Conservation (phyloP, 257 asterid species). For the Buddleja alternifolia region DNA sequence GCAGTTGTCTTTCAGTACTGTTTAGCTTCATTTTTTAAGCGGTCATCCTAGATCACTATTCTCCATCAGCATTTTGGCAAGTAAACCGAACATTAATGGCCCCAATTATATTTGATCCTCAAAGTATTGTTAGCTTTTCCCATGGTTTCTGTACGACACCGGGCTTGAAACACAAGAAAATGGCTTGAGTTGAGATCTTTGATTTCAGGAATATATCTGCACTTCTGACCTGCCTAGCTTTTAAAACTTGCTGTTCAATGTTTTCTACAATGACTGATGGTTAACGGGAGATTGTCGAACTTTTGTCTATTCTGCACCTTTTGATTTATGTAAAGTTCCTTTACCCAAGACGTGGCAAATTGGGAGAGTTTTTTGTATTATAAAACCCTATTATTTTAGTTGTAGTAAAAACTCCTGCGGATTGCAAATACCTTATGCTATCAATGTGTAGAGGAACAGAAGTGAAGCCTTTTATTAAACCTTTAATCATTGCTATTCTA, state of each 20-base stretch:
- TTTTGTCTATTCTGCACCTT: not conserved
- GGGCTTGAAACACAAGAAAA: not conserved
- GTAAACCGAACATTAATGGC: not conserved
- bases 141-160: not conserved
- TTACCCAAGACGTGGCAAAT: not conserved
- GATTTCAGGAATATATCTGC: slow-evolving; percentile 12
- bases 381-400: slow-evolving; percentile 12
- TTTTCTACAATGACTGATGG: slow-evolving; percentile 12
- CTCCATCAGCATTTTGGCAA: not conserved
- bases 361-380: not conserved
- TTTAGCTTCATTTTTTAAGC: slow-evolving; percentile 3
- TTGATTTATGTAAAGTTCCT: slow-evolving; percentile 13
- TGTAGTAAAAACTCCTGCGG: slow-evolving; percentile 5
- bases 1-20: slow-evolving; percentile 1
- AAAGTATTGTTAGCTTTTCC: not conserved
- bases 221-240: not conserved
- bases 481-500: slow-evolving; percentile 24
- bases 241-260: not conserved
- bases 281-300: slow-evolving; percentile 14
- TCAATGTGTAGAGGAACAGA: not conserved
- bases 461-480: not conserved
- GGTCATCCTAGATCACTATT: slow-evolving; percentile 8
- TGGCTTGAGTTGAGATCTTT: slow-evolving; percentile 19
- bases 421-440: not conserved
- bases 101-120: not conserved